These are phyloP conservation scores for Naganishia friedmannii DNA, from an alignment of 768 basidiomycete species.

Conservation along the genomic window DNA sequence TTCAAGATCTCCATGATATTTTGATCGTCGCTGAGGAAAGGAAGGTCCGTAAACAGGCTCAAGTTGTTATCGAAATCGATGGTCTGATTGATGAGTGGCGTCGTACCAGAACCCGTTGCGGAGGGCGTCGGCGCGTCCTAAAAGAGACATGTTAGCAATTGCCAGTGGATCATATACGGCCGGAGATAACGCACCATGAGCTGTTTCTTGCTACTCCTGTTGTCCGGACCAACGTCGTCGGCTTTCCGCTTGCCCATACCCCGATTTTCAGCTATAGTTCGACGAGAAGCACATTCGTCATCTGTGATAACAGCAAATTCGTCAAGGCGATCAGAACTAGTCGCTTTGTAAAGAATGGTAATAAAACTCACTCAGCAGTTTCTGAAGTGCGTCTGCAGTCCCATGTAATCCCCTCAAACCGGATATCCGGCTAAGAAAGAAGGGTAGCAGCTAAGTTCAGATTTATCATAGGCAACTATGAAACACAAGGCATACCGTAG, in stretches of 20 bases:
- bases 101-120: constrained; percentile 1
- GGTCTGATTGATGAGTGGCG: constrained; percentile 14
- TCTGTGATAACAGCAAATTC: background rate
- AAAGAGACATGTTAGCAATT: background rate
- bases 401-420: constrained; percentile 13
- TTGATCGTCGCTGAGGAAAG: constrained; percentile 21
- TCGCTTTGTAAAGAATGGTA: background rate
- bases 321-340: background rate
- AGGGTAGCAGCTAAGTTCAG: background rate
- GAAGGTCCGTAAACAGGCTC: constrained; percentile 11
- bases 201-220: constrained; percentile 13
- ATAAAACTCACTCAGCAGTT: constrained; percentile 19
- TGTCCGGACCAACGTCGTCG: background rate
- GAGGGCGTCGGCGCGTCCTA: constrained; percentile 15
- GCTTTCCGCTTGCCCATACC: constrained; percentile 10
- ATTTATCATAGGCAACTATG: background rate
- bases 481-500: constrained; percentile 17
- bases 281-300: constrained; percentile 14
- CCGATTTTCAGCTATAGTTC: constrained; percentile 3
- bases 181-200: background rate
- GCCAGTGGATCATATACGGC: background rate
- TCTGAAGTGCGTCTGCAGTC: constrained; percentile 22
- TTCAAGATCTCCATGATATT: constrained; percentile 23
- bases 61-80: constrained; percentile 23
- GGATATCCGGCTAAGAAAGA: background rate